Base-by-base conservation (phyloP, 352 stramenopile genomes). In the Phytophthora litchii region DNA sequence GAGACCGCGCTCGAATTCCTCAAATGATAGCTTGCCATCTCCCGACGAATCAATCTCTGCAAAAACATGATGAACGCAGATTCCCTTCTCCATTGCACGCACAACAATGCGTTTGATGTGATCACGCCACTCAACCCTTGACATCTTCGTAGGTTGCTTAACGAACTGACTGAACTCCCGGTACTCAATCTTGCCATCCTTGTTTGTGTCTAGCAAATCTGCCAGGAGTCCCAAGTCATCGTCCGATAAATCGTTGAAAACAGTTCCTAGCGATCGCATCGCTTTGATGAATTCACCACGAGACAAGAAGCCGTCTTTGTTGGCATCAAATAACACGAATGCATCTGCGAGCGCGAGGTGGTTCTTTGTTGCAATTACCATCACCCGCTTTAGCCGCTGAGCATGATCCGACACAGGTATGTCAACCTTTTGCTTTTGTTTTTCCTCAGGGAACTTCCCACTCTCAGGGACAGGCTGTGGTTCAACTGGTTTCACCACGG, bases 51-150 rank as follows among this genome's bases (percentile, higher is more conserved):
- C 84, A 3, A 93, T 65, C 25, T 89, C 63, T 13, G 64, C 58
- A 54, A 93, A 93, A 7, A 93, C 72, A 19, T 90, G 67, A 27
- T 89, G 76, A 3, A 91, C 64, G 0, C 55, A 56, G 3, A 91
- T 63, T 0, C 80, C 81, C 59, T 89, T 88, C 32, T 86, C 72
- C 37, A 80, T 60, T 9, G 79, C 76, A 21, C 80, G 69, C 10
- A 62, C 16, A 5, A 93, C 41, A 11, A 93, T 73, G 2, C 74
- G 70, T 21, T 80, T 75, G 1, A 91, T 58, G 17, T 89, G 78
- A 3, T 86, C 74, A 8, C 64, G 69, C 56, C 80, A 80, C 23
- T 67, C 44, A 3, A 3, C 21, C 27, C 14, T 60, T 10, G 52
- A 49, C 41, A 64, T 55, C 1, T 27, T 17, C 25, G 54, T 61